Evolutionary conservation across 1,284 basidiomycete genomes (phyloP), one percentile per base, ranked within the genome.

Genomic region (Limonomyces culmigenus): DNA sequence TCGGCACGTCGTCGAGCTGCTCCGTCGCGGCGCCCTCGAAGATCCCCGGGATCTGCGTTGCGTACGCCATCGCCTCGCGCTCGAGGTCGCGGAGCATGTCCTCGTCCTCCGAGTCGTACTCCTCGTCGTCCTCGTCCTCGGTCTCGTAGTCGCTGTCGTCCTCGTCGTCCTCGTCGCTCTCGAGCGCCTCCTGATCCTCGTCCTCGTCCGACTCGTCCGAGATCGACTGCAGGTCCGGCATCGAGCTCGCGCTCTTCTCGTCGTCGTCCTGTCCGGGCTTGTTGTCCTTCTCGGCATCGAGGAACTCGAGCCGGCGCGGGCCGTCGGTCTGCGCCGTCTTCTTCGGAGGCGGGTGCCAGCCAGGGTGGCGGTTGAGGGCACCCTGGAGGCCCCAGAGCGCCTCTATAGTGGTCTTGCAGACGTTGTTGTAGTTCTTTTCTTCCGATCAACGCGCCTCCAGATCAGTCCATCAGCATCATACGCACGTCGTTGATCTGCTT

Each of bases 1-100:
- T 65, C 12, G 56, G 50, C 10, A 62, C 42, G 2, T 62, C 52
- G 27, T 66, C 58, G 27, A 58, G 56, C 20, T 58, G 63, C 11
- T 58, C 53, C 3, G 55, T 49, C 16, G 58, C 50, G 10, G 55
- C 55, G 16, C 53, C 50, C 44, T 70, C 62, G 34, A 69, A 59
- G 49, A 70, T 70, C 38, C 73, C 74, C 8, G 65, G 56, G 38
- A 57, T 60, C 33, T 69, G 69, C 44, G 67, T 59, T 1, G 66
- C 70, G 8, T 63, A 56, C 41, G 80, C 71, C 74, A 81, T 78
- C 4, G 79, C 80, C 47, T 78, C 74, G 35, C 72, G 62, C 21
- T 70, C 42, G 53, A 73, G 50, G 21, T 71, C 68, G 15, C 71
- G 58, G 18, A 78, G 49, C 42, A 65, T 60, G 37, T 76, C 76